Conservation (phyloP, 2,329 filamentous ascomycete genomes). For the Periconia sp. region DNA sequence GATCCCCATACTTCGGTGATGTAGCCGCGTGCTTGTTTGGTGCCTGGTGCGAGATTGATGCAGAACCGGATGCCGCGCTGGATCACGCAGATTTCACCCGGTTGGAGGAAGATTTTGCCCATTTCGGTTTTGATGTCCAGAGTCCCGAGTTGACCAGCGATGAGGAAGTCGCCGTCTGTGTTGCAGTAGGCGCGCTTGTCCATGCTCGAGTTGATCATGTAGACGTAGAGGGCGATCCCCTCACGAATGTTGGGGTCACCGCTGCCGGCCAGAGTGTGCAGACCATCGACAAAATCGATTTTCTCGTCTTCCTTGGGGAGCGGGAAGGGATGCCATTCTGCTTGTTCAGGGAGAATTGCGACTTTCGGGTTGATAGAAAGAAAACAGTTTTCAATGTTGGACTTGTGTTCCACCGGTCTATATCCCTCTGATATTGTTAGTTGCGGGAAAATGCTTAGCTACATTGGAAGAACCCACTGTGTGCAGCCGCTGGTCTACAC, state of each 20-base stretch:
- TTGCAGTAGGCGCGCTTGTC: conserved; percentile 50
- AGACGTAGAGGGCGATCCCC: conserved; percentile 54
- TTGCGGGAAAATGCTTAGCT: neutral
- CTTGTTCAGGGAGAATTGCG: conserved; percentile 53
- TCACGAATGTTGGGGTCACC: conserved; percentile 55
- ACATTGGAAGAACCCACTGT: conserved; percentile 26
- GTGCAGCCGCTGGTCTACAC: conserved; percentile 47
- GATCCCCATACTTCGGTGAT: conserved; percentile 46
- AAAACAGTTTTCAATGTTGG: conserved; percentile 48
- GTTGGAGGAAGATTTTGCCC: conserved; percentile 42
- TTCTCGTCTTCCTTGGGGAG: conserved; percentile 39
- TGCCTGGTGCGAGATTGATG: conserved; percentile 35
- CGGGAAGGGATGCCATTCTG: conserved; percentile 51
- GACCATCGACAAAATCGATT: conserved; percentile 52
- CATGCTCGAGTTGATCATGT: conserved; percentile 53
- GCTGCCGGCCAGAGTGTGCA: conserved; percentile 54
- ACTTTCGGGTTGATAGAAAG: conserved; percentile 51
- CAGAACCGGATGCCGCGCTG: conserved; percentile 44
- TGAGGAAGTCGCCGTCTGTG: conserved; percentile 43
- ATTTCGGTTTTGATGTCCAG: conserved; percentile 45
- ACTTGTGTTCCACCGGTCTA: conserved; percentile 27
- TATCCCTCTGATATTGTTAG: conserved; percentile 29
- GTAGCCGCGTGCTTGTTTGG: conserved; percentile 40
- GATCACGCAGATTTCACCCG: conserved; percentile 45
- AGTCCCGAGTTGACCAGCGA: conserved; percentile 39